phyloP scores from a whole-genome alignment of 208 protist genomes.

The Trypanosoma rangeli region DNA sequence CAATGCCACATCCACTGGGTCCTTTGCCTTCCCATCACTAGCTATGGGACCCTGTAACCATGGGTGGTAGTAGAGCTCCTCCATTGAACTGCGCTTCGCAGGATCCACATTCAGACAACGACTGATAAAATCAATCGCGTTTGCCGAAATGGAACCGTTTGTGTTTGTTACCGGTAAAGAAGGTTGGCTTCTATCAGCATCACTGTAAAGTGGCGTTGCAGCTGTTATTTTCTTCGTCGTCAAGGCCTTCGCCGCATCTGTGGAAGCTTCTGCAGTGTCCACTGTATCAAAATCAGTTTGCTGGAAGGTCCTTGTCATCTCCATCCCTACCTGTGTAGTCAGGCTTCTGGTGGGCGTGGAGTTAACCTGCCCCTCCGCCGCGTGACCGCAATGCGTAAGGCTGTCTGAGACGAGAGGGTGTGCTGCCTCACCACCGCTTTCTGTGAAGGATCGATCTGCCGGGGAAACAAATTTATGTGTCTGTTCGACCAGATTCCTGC shows the following conservation, averaged over 20 bases:
- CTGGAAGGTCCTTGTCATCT: not conserved
- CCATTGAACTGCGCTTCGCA: slow-evolving; percentile 40
- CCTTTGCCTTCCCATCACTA: not conserved
- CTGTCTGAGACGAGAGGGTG: not conserved
- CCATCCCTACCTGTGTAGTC: not conserved
- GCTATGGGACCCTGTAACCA: slow-evolving; percentile 42
- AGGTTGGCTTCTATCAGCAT: not conserved
- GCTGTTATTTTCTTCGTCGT: not conserved
- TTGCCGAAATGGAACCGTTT: slow-evolving; percentile 33
- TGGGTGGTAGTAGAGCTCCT: slow-evolving; percentile 54
- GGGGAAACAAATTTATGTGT: not conserved
- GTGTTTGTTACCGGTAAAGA: slow-evolving; percentile 11
- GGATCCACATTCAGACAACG: slow-evolving; percentile 44
- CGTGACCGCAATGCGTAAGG: not conserved
- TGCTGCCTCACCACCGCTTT: not conserved
- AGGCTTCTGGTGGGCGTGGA: not conserved
- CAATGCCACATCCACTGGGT: too few species aligned
- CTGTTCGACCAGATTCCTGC: not conserved
- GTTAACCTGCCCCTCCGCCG: not conserved
- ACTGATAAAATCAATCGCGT: slow-evolving; percentile 62
- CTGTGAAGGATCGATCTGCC: not conserved
- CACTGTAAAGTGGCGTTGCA: not conserved
- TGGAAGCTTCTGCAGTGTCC: not conserved
- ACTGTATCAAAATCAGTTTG: not conserved
- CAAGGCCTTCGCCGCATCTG: too few species aligned